These are phyloP conservation scores for Globisporangium abappressorium DNA, from an alignment of 352 stramenopile genomes.

Conservation along the genomic window DNA sequence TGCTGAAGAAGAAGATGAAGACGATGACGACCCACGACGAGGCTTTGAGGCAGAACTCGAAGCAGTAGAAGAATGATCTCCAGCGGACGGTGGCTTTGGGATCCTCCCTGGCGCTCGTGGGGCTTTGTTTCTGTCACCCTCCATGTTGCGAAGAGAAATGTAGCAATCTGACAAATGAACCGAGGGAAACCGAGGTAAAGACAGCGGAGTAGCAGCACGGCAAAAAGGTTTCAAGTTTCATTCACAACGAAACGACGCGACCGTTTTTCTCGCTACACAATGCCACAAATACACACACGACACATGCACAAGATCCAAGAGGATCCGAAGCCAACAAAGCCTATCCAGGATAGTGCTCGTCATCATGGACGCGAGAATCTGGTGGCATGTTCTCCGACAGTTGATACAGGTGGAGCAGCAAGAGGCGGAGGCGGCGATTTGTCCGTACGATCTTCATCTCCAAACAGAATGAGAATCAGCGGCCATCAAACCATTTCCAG, in stretches of 20 bases:
- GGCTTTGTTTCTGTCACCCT: not conserved
- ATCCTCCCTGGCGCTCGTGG: constrained; percentile 6
- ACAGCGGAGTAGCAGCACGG: not conserved
- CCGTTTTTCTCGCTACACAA: constrained; percentile 3
- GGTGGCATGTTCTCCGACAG: not conserved
- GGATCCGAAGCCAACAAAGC: not conserved
- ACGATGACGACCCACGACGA: constrained; percentile 7
- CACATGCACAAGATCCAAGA: not conserved
- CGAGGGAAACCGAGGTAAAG: not conserved
- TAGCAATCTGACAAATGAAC: not conserved
- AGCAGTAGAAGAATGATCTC: not conserved
- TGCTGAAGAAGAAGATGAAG: constrained; percentile 4
- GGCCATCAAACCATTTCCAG: not conserved
- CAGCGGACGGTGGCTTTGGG: constrained; percentile 20
- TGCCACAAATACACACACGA: not conserved
- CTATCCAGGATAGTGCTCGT: not conserved
- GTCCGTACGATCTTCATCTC: not conserved
- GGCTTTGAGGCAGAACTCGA: not conserved
- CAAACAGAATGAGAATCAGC: not conserved
- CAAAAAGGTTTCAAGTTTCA: constrained; percentile 8
- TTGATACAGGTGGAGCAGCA: not conserved
- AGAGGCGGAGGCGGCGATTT: not conserved
- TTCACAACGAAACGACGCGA: constrained; percentile 5
- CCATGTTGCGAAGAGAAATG: constrained; percentile 15
- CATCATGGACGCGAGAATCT: not conserved